Conservation (phyloP, 306 rosid species). For the Pueraria montana region DNA sequence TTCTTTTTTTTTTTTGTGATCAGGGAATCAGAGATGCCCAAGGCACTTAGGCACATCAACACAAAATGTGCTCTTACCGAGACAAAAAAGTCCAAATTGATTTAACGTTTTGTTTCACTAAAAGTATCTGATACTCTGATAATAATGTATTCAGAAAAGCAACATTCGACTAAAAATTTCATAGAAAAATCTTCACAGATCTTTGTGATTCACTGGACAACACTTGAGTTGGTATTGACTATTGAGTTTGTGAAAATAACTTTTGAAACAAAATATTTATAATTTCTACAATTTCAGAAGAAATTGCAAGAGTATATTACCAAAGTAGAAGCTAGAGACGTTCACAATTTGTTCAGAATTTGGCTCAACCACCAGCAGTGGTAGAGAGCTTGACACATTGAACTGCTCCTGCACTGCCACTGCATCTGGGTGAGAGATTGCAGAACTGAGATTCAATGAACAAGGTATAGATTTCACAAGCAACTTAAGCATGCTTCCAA, state of each 20-base stretch:
- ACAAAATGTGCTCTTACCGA: background rate
- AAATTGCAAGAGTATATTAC: background rate
- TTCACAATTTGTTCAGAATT: background rate
- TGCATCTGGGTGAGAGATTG: background rate
- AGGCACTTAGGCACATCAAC: background rate
- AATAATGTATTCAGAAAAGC: background rate
- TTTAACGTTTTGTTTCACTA: background rate
- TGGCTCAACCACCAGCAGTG: background rate
- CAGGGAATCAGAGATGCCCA: background rate
- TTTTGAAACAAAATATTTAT: background rate
- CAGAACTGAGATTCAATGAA: conserved; percentile 15
- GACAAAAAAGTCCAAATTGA: background rate
- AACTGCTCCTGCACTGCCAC: background rate
- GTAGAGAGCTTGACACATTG: background rate
- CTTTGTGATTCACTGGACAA: background rate
- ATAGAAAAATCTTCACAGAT: background rate
- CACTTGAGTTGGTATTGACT: background rate
- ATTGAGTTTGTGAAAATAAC: background rate
- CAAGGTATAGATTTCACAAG: background rate
- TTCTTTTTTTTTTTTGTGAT: background rate
- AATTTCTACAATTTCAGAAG: background rate
- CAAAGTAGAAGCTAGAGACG: background rate
- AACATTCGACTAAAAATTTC: background rate
- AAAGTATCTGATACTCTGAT: background rate
- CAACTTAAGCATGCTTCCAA: background rate